A percentile compares a stretch with the other conserved stretches of the same genome.
Conservation (phyloP, 768 basidiomycete species). For the Aureoboletus auriporus region DNA sequence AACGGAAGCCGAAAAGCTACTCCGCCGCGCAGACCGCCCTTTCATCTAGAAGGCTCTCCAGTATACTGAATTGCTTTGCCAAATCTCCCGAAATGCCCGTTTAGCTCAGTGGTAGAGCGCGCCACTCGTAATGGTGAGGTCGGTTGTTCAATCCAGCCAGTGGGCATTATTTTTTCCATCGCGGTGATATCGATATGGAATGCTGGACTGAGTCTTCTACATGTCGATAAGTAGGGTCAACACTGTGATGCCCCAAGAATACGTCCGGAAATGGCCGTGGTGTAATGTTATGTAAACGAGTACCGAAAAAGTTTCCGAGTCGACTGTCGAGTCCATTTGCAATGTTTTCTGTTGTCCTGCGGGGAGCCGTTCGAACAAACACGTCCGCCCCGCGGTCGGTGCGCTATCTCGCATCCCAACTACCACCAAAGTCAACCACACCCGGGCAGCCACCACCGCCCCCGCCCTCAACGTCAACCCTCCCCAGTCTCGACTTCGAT, state of each 20-base stretch:
- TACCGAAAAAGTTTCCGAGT: too few relatives aligned
- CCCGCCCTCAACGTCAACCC: conserved; percentile 1
- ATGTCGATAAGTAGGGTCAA: neutral
- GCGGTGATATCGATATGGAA: too few relatives aligned
- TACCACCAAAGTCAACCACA: conserved; percentile 14
- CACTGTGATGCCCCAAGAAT: neutral
- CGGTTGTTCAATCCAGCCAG: conserved; percentile 39
- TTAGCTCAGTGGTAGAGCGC: conserved; percentile 40
- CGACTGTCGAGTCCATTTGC: neutral
- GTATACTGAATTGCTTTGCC: too few relatives aligned
- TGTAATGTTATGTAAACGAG: too few relatives aligned
- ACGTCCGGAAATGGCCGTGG: too few relatives aligned
- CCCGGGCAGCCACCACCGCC: conserved; percentile 4
- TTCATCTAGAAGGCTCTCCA: too few relatives aligned
- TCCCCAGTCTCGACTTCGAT: conserved; percentile 64
- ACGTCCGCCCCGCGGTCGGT: conserved; percentile 13
- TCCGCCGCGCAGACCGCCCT: too few relatives aligned
- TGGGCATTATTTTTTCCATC: conserved; percentile 19
- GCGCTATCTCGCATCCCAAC: conserved; percentile 20
- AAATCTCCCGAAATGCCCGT: conserved; percentile 9
- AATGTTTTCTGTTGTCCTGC: conserved; percentile 23
- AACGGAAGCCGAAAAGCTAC: too few relatives aligned
- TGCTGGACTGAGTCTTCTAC: too few relatives aligned
- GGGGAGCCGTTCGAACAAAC: conserved; percentile 20
- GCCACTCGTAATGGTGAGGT: conserved; percentile 35